Percentiles rank a stretch among this genome's conserved stretches.
Evolutionary conservation across 495 filamentous ascomycete species (phyloP).

Genomic region (Lophium mytilinum): DNA sequence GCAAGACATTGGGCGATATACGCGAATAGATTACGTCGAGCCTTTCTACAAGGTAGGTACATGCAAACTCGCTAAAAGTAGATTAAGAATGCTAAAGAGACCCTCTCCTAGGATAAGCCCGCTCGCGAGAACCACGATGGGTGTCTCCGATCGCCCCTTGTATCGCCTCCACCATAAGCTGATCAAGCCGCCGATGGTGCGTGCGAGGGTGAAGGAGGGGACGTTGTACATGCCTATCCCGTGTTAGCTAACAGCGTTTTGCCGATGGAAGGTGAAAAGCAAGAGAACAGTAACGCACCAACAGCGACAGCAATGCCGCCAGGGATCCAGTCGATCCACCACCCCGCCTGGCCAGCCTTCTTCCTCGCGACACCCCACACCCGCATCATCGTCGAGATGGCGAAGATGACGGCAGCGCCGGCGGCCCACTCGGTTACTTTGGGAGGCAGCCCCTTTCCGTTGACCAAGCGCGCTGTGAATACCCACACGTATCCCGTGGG

Average conservation of each 20-base stretch:
- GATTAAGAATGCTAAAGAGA: constrained; percentile 83
- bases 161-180: constrained; percentile 69
- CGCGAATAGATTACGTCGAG: no score
- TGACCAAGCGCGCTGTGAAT: constrained; percentile 91
- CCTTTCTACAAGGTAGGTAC: constrained; percentile 43
- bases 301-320: constrained; percentile 95
- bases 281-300: constrained; percentile 35
- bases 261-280: not conserved
- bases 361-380: constrained; percentile 42
- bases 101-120: constrained; percentile 94
- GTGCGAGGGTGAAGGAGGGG: constrained; percentile 86
- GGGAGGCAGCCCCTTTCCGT: constrained; percentile 75
- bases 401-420: constrained; percentile 61
- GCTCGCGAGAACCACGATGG: constrained; percentile 55
- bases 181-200: constrained; percentile 76
- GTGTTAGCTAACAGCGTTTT: constrained; percentile 22
- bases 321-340: constrained; percentile 58
- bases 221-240: constrained; percentile 85
- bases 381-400: constrained; percentile 57
- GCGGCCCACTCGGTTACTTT: constrained; percentile 73
- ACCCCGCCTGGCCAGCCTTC: constrained; percentile 39
- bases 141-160: constrained; percentile 44
- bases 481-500: constrained; percentile 96
- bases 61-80: constrained; percentile 68
- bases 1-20: no score